Evolutionary conservation across 164 flowering plant species (phyloP).

Genomic region (Macadamia integrifolia): DNA sequence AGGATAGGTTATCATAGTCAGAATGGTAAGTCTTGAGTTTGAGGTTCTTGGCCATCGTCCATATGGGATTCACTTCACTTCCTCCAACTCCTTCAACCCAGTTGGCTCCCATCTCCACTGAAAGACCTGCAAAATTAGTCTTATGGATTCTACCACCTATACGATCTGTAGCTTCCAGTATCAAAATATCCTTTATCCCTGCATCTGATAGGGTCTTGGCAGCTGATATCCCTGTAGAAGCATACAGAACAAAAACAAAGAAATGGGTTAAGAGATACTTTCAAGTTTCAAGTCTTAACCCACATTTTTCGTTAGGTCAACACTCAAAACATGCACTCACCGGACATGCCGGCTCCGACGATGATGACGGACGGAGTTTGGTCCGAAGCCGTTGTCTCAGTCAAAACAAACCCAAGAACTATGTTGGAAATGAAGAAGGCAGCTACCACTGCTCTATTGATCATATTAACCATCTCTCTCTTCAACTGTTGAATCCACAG

Average conservation of each 20-base stretch:
- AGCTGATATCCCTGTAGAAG: constrained; percentile 26
- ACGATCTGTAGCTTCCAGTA: constrained; percentile 32
- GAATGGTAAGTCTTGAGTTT: constrained; percentile 21
- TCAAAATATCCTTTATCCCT: constrained; percentile 31
- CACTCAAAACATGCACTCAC: constrained; percentile 9
- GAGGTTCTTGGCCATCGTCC: constrained; percentile 30
- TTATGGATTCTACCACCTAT: constrained; percentile 35
- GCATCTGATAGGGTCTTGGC: constrained; percentile 32
- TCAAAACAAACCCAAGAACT: background rate
- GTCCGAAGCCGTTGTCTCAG: constrained; percentile 2
- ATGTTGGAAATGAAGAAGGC: background rate
- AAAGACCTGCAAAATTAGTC: constrained; percentile 27
- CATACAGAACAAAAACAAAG: background rate
- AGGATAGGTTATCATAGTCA: constrained; percentile 13
- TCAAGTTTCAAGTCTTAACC: too few species aligned
- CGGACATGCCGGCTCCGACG: constrained; percentile 42
- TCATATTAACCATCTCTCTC: too few species aligned
- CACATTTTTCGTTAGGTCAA: too few species aligned
- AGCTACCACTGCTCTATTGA: background rate
- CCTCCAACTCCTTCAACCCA: constrained; percentile 42
- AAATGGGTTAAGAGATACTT: background rate
- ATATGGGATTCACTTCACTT: constrained; percentile 25
- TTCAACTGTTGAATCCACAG: too few species aligned
- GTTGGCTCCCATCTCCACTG: constrained; percentile 42
- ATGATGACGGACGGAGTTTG: constrained; percentile 21